Percentiles rank a stretch among this genome's conserved stretches.
Conservation (phyloP, 148 eudicot genomes). For the Amaranthus hypochondriacus region DNA sequence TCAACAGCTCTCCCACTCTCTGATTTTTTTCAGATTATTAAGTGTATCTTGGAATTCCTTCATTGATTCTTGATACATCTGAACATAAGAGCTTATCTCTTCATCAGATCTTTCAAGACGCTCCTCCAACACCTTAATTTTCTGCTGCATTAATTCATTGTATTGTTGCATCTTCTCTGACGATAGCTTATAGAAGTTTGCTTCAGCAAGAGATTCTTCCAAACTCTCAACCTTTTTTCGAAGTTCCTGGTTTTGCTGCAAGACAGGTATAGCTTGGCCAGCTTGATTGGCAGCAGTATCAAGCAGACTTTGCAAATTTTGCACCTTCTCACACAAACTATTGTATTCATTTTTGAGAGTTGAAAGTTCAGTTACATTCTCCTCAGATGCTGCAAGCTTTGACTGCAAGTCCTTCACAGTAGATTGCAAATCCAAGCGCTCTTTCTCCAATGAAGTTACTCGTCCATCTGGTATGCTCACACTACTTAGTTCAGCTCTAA, state of each 20-base stretch:
- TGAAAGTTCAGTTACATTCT: conserved; percentile 54
- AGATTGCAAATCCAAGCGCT: conserved; percentile 48
- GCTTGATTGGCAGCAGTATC: conserved; percentile 82
- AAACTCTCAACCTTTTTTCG: conserved; percentile 68
- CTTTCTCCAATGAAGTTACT: conserved; percentile 53
- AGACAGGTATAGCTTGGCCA: conserved; percentile 66
- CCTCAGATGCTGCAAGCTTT: conserved; percentile 58
- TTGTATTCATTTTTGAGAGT: conserved; percentile 57
- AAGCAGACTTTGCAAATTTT: conserved; percentile 53
- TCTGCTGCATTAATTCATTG: conserved; percentile 75
- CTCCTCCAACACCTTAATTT: conserved; percentile 75
- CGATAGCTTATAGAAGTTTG: conserved; percentile 51
- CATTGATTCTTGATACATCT: conserved; percentile 79
- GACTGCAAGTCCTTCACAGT: conserved; percentile 63
- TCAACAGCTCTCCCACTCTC: conserved; percentile 43
- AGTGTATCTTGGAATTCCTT: conserved; percentile 85
- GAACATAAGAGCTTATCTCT: conserved; percentile 71
- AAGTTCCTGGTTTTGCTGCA: conserved; percentile 85
- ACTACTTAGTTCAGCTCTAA: conserved; percentile 55
- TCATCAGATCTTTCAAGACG: conserved; percentile 81
- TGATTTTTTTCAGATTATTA: conserved; percentile 56
- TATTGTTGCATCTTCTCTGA: conserved; percentile 69
- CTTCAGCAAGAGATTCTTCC: conserved; percentile 78
- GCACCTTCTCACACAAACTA: conserved; percentile 64
- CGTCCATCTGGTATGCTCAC: conserved; percentile 61